Evolutionary conservation across 805 yeast species (phyloP), one percentile per base, ranked within the genome.

Genomic region (Pichia cephalocereana): DNA sequence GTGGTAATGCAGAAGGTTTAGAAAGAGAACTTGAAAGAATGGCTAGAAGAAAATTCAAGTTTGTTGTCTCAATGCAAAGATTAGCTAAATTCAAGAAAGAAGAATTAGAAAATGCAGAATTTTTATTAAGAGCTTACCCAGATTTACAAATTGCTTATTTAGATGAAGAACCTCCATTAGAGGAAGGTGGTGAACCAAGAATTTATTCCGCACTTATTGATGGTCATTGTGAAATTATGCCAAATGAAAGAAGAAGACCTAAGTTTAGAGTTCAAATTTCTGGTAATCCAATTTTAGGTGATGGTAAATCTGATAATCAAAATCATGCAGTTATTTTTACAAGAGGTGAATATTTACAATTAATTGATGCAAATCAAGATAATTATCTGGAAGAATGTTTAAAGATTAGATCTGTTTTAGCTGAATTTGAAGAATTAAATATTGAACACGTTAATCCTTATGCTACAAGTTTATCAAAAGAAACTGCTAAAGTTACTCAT

Each of bases 1-100:
- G 97, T 59, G 98, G 98, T 59, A 95, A 91, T 66, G 95, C 97
- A 51, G 98, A 91, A 71, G 95, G 96, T 60, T 77, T 78, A 60
- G 98, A 93, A 74, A 80, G 89, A 69, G 98, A 95, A 68, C 80
- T 91, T 57, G 97, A 91, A 70, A 80, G 79, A 59, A 82, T 86
- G 86, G 89, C 95, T 14, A 75, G 83, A 69, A 76, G 95, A 66
- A 87, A 87, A 65, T 87, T 87, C 71, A 79, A 80, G 60, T 77
- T 86, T 56, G 72, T 86, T 56, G 89, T 86, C 50, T 82, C 95
- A 28, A 86, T 87, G 95, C 96, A 87, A 72, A 76, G 90, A 69
- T 77, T 83, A 62, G 74, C 83, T 44, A 74, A 77, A 55, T 85
- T 87, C 65, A 77, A 74, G 60, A 77, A 80, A 18, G 87, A 83